Percentiles rank a stretch among this genome's conserved stretches.
Conservation (phyloP, 805 yeast species). For the Candida glaebosa region DNA sequence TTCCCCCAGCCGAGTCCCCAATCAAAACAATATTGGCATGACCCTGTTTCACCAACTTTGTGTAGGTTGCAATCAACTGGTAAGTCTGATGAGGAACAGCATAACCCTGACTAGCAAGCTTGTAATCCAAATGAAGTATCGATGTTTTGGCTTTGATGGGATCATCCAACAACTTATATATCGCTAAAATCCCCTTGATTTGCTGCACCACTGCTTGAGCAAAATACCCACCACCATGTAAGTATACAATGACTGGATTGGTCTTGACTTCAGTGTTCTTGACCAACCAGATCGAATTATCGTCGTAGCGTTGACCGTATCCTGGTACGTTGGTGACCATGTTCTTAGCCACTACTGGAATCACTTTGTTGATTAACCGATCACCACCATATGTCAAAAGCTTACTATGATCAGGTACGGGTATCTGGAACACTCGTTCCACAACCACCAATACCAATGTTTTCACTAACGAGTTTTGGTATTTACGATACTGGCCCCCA, state of each 20-base stretch:
- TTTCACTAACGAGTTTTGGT: neutral
- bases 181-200: constrained; percentile 21
- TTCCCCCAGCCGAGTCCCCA: constrained; percentile 43
- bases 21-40: constrained; percentile 25
- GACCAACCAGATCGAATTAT: constrained; percentile 31
- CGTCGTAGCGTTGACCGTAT: constrained; percentile 28
- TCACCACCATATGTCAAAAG: neutral
- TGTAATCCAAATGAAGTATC: constrained; percentile 27
- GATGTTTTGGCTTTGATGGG: constrained; percentile 16
- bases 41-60: constrained; percentile 17
- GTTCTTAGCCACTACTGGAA: neutral
- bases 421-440: neutral
- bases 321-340: constrained; percentile 16
- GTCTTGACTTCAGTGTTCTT: constrained; percentile 19
- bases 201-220: constrained; percentile 27
- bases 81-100: constrained; percentile 29
- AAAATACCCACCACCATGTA: constrained; percentile 40
- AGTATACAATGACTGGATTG: constrained; percentile 31
- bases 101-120: constrained; percentile 23
- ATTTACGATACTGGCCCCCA: constrained; percentile 2
- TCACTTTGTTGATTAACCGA: constrained; percentile 7
- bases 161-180: constrained; percentile 23
- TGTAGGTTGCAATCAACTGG: constrained; percentile 26
- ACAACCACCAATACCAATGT: neutral
- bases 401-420: neutral